These are phyloP conservation scores for Kwoniella shandongensis DNA, from an alignment of 768 basidiomycete genomes.

Conservation along the genomic window DNA sequence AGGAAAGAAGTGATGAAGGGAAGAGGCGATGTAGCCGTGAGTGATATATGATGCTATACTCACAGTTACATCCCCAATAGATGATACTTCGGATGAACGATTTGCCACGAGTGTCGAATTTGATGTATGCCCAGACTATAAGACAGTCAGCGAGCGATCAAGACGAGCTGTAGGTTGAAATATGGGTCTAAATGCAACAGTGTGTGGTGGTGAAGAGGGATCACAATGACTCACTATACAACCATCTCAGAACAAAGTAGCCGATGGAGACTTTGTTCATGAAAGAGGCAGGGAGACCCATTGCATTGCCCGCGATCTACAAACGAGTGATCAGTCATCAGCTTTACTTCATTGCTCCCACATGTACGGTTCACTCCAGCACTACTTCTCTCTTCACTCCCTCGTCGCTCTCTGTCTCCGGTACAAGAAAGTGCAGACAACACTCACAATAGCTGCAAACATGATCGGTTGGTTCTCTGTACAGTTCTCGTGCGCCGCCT, in stretches of 20 bases:
- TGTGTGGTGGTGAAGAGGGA: no score
- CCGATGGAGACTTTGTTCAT: conserved; percentile 35
- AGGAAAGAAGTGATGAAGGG: background rate
- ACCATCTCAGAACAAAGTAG: conserved; percentile 31
- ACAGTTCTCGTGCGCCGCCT: conserved; percentile 43
- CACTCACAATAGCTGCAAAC: conserved; percentile 33
- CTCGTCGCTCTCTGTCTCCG: background rate
- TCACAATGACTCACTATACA: conserved; percentile 28
- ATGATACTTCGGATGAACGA: conserved; percentile 23
- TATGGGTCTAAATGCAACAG: no score
- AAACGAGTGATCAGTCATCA: background rate
- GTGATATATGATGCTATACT: conserved; percentile 4
- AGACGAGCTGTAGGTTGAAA: no score
- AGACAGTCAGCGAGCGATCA: background rate
- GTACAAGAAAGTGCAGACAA: background rate
- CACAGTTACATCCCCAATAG: conserved; percentile 43
- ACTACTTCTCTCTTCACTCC: background rate
- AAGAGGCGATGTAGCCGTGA: background rate
- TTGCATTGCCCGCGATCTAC: conserved; percentile 40
- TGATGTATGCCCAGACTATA: conserved; percentile 38
- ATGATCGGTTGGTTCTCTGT: conserved; percentile 35
- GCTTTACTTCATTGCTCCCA: background rate
- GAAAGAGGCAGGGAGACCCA: conserved; percentile 26
- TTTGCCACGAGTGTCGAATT: conserved; percentile 20
- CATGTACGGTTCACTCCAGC: background rate